Evolutionary conservation across 2,329 filamentous ascomycete species (phyloP), one percentile per base, ranked within the genome.

Genomic region (Beauveria rudraprayagi): DNA sequence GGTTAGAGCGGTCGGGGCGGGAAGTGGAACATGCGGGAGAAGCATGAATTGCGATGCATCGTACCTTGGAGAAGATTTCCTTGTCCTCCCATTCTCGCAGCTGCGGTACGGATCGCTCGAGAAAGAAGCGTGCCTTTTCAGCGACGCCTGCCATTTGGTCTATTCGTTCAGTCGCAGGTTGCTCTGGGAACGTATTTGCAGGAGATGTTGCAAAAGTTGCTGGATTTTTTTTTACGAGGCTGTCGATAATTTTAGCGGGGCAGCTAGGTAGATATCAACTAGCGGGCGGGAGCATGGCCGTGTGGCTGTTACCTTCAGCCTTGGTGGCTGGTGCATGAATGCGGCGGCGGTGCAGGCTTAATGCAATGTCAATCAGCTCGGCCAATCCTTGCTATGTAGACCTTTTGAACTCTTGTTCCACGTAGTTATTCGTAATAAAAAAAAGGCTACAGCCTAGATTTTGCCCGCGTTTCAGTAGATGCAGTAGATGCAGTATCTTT

Each of bases 51-150:
- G 41, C 48, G 22, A 22, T 22, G 51, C 48, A 55, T 55, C 75
- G 40, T 74, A 90, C 90, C 78, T 88, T 87, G 63, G 83, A 85
- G 77, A 99, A 99, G 67, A 99, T 89, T 68, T 91, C 88, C 74
- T 96, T 97, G 66, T 90, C 85, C 75, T 96, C 90, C 74, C 91
- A 95, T 69, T 96, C 92, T 65, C 92, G 91, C 61, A 99, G 83
- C 74, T 97, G 92, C 17, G 92, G 91, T 48, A 97, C 90, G 2
- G 90, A 89, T 67, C 93, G 89, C 78, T 99, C 94, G 65, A 97
- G 83, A 75, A 90, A 97, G 76, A 93, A 97, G 62, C 93, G 90
- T 61, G 93, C 94, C 76, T 97, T 97, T 71, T 97, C 94, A 65
- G 90, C 88, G 62, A 94, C 88, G 47, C 86, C 88, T 1, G 92